Evolutionary conservation across 257 asterid genomes (phyloP).

Genomic region (Jaltomata sinuosa): DNA sequence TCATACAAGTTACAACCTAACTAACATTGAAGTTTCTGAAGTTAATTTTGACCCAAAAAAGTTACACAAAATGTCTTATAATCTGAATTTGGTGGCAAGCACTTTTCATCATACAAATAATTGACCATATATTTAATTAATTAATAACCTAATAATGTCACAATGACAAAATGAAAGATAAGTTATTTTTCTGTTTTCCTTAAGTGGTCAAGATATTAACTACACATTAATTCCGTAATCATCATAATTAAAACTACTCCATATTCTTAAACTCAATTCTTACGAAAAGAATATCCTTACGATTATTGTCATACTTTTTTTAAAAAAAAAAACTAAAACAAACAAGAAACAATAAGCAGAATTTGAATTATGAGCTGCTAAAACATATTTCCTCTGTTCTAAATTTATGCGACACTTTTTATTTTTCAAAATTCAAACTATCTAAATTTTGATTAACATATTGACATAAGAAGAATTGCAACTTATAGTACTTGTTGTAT

Average conservation of each 20-base stretch:
- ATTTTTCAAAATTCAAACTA: no score
- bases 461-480: no score
- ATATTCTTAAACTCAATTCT: background rate
- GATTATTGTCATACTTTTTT: background rate
- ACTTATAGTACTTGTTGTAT: no score
- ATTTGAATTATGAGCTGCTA: background rate
- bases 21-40: background rate
- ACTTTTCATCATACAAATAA: background rate
- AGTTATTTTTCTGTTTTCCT: background rate
- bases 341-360: background rate
- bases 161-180: background rate
- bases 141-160: background rate
- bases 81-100: background rate
- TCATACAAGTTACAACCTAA: background rate
- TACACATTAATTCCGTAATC: background rate
- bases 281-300: background rate
- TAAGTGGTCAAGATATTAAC: background rate
- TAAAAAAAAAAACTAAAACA: background rate
- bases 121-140: background rate
- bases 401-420: background rate
- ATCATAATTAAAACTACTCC: background rate
- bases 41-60: background rate
- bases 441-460: no score
- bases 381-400: background rate
- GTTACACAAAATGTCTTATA: background rate